Evolutionary conservation across 768 basidiomycete genomes (phyloP), one percentile per base, ranked within the genome.

Genomic region (Psilocybe tampanensis): DNA sequence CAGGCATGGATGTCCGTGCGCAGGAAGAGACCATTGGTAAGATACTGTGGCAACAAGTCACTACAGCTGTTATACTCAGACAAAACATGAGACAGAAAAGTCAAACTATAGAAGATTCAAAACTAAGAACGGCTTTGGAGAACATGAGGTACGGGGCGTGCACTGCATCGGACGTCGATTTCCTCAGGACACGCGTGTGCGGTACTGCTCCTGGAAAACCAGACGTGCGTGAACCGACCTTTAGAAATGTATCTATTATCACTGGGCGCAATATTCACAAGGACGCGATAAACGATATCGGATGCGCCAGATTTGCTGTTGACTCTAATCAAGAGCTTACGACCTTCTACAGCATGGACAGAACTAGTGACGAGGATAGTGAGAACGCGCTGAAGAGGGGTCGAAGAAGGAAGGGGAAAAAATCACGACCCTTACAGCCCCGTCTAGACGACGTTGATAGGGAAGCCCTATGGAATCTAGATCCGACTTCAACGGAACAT

Each of bases 91-190:
- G 72, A 22, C 71, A 73, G 52, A 59, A 18, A 36, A 47, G 15
- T 4, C 58, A 64, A 52, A 47, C 63, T 2, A 17, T 21, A 1
- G 54, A 63, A 7, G 75, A 77, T 62, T 19, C 32, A 0, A 62
- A 57, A 15, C 60, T 74, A 9, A n/a, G 73, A 17, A 63, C 47
- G 1, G 67, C 69, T 1, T 49, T 76, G 13, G 66, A 68, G 34
- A 71, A 74, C 44, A 68, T 76, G 70, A 45, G 71, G 24, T 75
- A 74, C 54, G 67, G 62, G n/a, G 56, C 62, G 8, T 76, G 72
- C 59, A 75, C 67, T 1, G 1, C 15, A 2, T 64, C 59, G 9
- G 51, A 68, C 61, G 42, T 68, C 49, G 42, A 42, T 21, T 65
- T 73, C 64, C 54, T 76, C 59, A 44, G 66, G 67, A 52, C 62